These are phyloP conservation scores for Macroventuria anomochaeta DNA, from an alignment of 2,329 filamentous ascomycete species.

Conservation along the genomic window DNA sequence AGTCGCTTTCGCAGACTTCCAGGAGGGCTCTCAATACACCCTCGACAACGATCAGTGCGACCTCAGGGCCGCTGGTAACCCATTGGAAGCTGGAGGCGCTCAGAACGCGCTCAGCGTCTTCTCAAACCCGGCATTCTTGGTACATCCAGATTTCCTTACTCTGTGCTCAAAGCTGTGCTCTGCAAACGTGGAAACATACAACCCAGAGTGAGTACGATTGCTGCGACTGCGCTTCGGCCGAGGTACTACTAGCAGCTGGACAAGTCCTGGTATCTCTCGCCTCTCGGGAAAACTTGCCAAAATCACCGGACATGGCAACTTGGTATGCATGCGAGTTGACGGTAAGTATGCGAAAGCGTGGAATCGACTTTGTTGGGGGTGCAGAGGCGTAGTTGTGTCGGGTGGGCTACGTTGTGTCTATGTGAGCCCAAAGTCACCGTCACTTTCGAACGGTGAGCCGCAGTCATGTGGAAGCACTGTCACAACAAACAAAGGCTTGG, in stretches of 20 bases:
- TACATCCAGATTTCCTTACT: constrained; percentile 12
- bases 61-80: background rate
- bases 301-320: no score
- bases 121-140: background rate
- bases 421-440: no score
- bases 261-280: background rate
- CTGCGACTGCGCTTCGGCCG: constrained; percentile 7
- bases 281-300: no score
- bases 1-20: background rate
- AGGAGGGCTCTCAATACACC: no score
- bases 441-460: no score
- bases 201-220: constrained; percentile 2
- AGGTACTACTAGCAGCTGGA: constrained; percentile 1
- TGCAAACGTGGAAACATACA: constrained; percentile 8
- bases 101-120: background rate
- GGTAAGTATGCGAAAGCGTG: no score
- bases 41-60: background rate
- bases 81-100: background rate
- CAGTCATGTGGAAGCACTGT: no score
- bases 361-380: no score
- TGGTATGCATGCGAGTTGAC: no score
- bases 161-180: constrained; percentile 21
- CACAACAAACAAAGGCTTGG: no score
- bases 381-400: no score
- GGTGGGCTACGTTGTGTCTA: no score